phyloP scores from a whole-genome alignment of 345 rosid genomes.

The Syzygium aqueum region DNA sequence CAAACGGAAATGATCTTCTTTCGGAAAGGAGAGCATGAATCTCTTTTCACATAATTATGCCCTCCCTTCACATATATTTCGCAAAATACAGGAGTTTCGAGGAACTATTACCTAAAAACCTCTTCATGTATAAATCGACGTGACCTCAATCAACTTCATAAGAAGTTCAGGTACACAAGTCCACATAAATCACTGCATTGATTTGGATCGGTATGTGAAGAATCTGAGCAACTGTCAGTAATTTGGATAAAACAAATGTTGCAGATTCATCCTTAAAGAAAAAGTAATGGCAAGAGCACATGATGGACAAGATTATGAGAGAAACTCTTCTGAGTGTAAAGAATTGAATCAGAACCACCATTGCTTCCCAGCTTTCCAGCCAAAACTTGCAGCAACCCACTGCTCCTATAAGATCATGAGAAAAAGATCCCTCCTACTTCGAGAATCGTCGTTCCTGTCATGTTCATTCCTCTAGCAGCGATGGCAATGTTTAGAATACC shows the following conservation, averaged over 20 bases:
- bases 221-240: neutral
- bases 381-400: neutral
- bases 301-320: neutral
- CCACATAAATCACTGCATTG: neutral
- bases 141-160: neutral
- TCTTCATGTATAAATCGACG: neutral
- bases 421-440: neutral
- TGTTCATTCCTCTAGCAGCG: neutral
- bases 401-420: neutral
- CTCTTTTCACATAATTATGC: neutral
- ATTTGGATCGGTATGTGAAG: neutral
- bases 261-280: neutral
- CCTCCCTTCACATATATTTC: neutral
- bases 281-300: neutral
- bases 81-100: neutral
- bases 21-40: neutral
- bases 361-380: neutral
- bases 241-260: neutral
- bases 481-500: neutral
- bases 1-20: too few relatives aligned
- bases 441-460: accelerated
- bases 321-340: neutral
- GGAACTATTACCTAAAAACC: neutral
- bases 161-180: neutral
- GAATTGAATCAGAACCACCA: neutral